Evolutionary conservation across 164 flowering plant species (phyloP).

Genomic region (Magnolia officinalis): DNA sequence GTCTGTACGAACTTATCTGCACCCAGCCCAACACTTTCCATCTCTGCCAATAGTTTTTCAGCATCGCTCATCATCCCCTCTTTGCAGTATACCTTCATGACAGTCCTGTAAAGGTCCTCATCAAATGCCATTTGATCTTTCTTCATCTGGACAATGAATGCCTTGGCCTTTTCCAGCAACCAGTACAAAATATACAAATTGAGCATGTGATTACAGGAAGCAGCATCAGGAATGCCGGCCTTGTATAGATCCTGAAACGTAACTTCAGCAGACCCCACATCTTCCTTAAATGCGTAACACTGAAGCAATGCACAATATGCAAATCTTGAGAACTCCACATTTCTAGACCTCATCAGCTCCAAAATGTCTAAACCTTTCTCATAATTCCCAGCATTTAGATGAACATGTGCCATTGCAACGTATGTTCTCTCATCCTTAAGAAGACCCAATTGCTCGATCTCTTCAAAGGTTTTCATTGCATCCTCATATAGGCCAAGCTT

Average conservation of each 20-base stretch:
- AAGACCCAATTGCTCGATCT: conserved; percentile 54
- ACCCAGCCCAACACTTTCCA: conserved; percentile 24
- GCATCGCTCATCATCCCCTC: conserved; percentile 63
- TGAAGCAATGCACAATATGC: conserved; percentile 56
- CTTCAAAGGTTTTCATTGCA: conserved; percentile 69
- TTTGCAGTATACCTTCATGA: conserved; percentile 58
- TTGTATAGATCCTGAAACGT: conserved; percentile 63
- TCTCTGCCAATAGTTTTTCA: conserved; percentile 49
- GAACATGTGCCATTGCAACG: conserved; percentile 86
- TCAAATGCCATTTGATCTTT: conserved; percentile 57
- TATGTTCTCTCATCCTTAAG: conserved; percentile 77
- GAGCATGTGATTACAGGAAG: conserved; percentile 64
- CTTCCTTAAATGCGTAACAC: conserved; percentile 61
- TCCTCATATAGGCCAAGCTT: conserved; percentile 86
- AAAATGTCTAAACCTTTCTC: conserved; percentile 55
- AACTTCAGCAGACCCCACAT: conserved; percentile 63
- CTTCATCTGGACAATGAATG: conserved; percentile 48
- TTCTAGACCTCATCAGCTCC: conserved; percentile 62
- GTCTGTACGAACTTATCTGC: conserved; percentile 41
- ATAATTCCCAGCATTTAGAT: conserved; percentile 53
- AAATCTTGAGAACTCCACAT: conserved; percentile 66
- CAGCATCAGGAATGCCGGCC: conserved; percentile 61
- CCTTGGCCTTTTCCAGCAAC: conserved; percentile 58
- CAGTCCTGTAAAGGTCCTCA: conserved; percentile 57
- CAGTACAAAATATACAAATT: conserved; percentile 55